phyloP scores from a whole-genome alignment of 805 yeast genomes.

The Ascoidea asiatica region DNA sequence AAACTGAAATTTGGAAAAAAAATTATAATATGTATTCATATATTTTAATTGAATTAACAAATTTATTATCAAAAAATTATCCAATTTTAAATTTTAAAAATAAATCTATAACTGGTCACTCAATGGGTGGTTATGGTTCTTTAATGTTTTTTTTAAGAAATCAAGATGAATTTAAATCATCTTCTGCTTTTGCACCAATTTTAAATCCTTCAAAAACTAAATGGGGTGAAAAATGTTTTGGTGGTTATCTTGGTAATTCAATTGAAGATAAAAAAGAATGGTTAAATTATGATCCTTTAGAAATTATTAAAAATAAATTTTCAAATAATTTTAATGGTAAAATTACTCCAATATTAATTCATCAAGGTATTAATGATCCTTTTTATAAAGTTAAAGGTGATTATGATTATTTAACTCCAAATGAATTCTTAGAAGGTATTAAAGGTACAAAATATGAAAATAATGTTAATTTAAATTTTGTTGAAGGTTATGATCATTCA shows the following conservation, averaged over 20 bases:
- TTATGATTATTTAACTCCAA: constrained; percentile 56
- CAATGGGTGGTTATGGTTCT: constrained; percentile 98
- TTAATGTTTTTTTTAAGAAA: constrained; percentile 52
- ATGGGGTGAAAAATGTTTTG: constrained; percentile 85
- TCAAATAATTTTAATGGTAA: constrained; percentile 22
- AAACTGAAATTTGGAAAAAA: constrained; percentile 51
- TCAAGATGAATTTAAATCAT: constrained; percentile 53
- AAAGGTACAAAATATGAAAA: constrained; percentile 45
- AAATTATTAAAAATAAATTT: constrained; percentile 42
- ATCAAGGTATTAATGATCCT: constrained; percentile 70
- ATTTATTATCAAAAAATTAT: constrained; percentile 28
- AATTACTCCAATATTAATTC: constrained; percentile 51
- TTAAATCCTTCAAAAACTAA: constrained; percentile 61
- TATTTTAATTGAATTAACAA: constrained; percentile 60
- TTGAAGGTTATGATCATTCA: constrained; percentile 82
- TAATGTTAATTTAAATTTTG: constrained; percentile 43
- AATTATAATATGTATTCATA: constrained; percentile 84
- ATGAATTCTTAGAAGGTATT: constrained; percentile 48
- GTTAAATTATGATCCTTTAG: constrained; percentile 75
- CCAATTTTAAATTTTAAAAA: constrained; percentile 40
- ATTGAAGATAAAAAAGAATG: constrained; percentile 30
- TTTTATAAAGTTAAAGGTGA: constrained; percentile 36
- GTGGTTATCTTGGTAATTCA: constrained; percentile 53
- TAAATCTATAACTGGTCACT: constrained; percentile 83
- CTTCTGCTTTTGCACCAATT: constrained; percentile 87